Percentiles rank a stretch among this genome's conserved stretches.
Evolutionary conservation across 2,329 filamentous ascomycete genomes (phyloP).

Genomic region (Sphaceloma murrayae): DNA sequence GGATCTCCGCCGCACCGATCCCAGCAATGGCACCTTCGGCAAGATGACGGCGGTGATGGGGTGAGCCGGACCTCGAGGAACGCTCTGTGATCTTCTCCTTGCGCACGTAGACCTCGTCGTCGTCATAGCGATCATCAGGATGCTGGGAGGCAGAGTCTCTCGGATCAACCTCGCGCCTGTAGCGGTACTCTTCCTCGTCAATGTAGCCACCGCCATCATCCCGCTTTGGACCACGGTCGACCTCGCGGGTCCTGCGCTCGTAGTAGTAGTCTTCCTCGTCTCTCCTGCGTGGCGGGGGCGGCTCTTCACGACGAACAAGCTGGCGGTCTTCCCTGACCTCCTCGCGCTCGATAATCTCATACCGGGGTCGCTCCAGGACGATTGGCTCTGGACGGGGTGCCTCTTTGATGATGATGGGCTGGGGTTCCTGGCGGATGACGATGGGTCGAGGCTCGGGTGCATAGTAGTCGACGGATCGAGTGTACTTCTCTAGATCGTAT

Average conservation of each 20-base stretch:
- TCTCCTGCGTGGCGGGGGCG: slow-evolving; percentile 27
- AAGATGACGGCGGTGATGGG: slow-evolving; percentile 47
- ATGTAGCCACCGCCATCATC: slow-evolving; percentile 23
- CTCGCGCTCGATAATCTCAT: slow-evolving; percentile 50
- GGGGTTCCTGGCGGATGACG: slow-evolving; percentile 43
- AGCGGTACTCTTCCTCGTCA: slow-evolving; percentile 35
- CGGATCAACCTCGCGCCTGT: slow-evolving; percentile 41
- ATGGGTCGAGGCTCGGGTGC: slow-evolving; percentile 39
- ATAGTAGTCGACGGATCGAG: slow-evolving; percentile 44
- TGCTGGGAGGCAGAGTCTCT: slow-evolving; percentile 47
- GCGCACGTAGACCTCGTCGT: slow-evolving; percentile 62
- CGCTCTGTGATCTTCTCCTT: slow-evolving; percentile 38
- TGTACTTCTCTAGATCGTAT: slow-evolving; percentile 43
- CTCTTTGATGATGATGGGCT: slow-evolving; percentile 49
- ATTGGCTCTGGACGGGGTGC: slow-evolving; percentile 39
- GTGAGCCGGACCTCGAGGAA: slow-evolving; percentile 29
- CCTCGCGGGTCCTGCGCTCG: slow-evolving; percentile 46
- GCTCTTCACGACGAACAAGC: slow-evolving; percentile 34
- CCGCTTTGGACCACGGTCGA: slow-evolving; percentile 40
- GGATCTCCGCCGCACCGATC: slow-evolving; percentile 50
- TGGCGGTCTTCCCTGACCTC: slow-evolving; percentile 43
- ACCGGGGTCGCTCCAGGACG: slow-evolving; percentile 45
- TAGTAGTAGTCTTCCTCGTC: slow-evolving; percentile 54
- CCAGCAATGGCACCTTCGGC: slow-evolving; percentile 55
- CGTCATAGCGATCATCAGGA: slow-evolving; percentile 79